Percentiles rank a stretch among this genome's conserved stretches.
Evolutionary conservation across 176 grass and related monocot genomes (phyloP).

Genomic region (Puya raimondii): DNA sequence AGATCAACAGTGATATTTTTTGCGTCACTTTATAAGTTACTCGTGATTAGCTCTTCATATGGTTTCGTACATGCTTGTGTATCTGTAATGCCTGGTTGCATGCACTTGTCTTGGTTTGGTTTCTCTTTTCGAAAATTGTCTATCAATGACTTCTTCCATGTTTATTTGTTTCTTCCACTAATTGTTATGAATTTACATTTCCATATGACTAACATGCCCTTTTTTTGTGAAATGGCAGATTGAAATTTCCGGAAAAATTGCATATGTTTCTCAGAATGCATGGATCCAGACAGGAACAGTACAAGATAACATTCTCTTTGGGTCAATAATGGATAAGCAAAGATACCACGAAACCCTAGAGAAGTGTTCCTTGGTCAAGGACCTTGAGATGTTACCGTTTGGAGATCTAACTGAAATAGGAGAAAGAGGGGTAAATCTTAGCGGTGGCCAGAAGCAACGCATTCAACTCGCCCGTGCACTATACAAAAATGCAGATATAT

Average conservation of each 20-base stretch:
- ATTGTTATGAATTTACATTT: neutral
- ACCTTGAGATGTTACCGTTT: conserved; percentile 17
- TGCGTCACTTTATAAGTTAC: too few species aligned
- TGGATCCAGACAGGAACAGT: conserved; percentile 19
- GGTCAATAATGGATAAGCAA: conserved; percentile 6
- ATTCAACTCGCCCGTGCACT: conserved; percentile 19
- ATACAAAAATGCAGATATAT: conserved; percentile 18
- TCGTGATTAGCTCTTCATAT: too few species aligned
- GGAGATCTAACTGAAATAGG: conserved; percentile 23
- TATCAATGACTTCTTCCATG: neutral
- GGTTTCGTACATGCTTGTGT: too few species aligned
- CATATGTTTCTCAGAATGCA: conserved; percentile 25
- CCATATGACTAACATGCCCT: neutral
- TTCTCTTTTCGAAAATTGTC: neutral
- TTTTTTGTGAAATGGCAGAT: conserved; percentile 8
- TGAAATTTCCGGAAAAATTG: neutral
- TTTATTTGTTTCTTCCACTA: neutral
- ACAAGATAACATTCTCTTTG: conserved; percentile 18
- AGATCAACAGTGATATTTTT: too few species aligned
- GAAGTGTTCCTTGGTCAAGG: conserved; percentile 16
- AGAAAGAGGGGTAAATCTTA: conserved; percentile 24
- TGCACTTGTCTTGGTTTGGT: neutral
- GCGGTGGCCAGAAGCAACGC: conserved; percentile 24
- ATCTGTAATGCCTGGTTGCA: too few species aligned
- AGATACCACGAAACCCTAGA: conserved; percentile 16